Conservation (phyloP, 2,329 filamentous ascomycete species). For the Scytalidium sp. region DNA sequence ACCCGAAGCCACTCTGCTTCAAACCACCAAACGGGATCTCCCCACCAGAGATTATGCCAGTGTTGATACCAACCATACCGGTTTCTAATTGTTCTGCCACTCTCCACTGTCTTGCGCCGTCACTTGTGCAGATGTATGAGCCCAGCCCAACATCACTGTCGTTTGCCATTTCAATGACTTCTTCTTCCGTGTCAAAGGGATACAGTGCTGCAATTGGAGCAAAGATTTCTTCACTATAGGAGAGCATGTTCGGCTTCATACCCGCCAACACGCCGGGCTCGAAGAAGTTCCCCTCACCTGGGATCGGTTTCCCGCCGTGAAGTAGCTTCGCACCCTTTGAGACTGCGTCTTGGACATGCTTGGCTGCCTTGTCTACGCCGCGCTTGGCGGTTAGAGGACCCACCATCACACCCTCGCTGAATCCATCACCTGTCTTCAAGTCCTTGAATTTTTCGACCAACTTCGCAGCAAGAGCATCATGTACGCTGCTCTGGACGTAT, state of each 20-base stretch:
- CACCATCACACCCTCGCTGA: background rate
- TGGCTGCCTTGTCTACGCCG: background rate
- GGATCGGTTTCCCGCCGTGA: too few species aligned
- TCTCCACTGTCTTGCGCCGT: constrained; percentile 41
- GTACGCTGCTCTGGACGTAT: constrained; percentile 61
- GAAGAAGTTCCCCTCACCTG: too few species aligned
- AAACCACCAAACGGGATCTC: constrained; percentile 67
- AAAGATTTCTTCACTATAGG: background rate
- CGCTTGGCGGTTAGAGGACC: background rate
- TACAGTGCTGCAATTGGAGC: background rate
- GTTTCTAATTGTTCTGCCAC: constrained; percentile 69
- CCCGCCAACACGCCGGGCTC: background rate
- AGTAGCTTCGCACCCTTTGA: too few species aligned
- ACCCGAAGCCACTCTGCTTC: too few species aligned
- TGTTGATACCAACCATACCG: constrained; percentile 81
- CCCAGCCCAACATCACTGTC: background rate
- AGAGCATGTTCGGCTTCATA: background rate
- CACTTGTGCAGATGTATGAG: background rate
- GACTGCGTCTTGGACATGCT: background rate
- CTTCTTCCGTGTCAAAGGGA: background rate
- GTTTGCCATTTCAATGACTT: background rate
- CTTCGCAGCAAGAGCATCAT: constrained; percentile 59
- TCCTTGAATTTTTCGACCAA: constrained; percentile 54
- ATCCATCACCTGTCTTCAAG: background rate
- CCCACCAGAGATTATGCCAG: constrained; percentile 52